Evolutionary conservation across 2,329 filamentous ascomycete genomes (phyloP), one percentile per base, ranked within the genome.

Genomic region (Ilyonectria destructans): DNA sequence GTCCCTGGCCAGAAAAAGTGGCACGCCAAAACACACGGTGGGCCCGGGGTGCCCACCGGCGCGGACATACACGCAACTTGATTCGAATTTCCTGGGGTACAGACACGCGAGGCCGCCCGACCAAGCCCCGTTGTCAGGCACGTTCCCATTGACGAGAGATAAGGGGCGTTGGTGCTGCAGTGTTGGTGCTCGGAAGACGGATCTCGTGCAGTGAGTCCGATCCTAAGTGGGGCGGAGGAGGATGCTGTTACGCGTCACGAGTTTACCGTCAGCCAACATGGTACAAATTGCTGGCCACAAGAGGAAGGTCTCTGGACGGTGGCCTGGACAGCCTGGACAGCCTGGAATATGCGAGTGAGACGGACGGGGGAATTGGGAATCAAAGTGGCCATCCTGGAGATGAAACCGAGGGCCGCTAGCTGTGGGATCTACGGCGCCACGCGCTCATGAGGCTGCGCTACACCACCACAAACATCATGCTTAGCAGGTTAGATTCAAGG

Each of bases 1-100:
- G n/a, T 58, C 51, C 51, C 37, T 62, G 40, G 40, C 46, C 17
- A 29, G 46, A 48, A 67, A 66, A 62, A 67, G 64, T 67, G 64
- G 64, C 51, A 55, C 48, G 6, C 58, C 15, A 23, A 21, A 37
- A 23, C 51, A 19, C 51, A n/a, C 19, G 40, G 51, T 37, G 40
- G 37, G n/a, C n/a, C n/a, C n/a, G n/a, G n/a, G n/a, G n/a, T n/a
- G 17, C 17, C 40, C 40, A 43, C 33, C 5, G 45, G 35, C 56
- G 35, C 56, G 40, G n/a, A 43, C 43, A 37, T 10, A 29, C 58
- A 29, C 23, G 48, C 49, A 33, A 52, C 17, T 51, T 33, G 29
- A 31, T 31, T 31, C 31, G 29, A 46, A 46, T 52, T 45, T 54
- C 58, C 49, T 61, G 58, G 58, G 58, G 58, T 61, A 56, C 59